Evolutionary conservation across 345 rosid genomes (phyloP).

Genomic region (Salix udensis): DNA sequence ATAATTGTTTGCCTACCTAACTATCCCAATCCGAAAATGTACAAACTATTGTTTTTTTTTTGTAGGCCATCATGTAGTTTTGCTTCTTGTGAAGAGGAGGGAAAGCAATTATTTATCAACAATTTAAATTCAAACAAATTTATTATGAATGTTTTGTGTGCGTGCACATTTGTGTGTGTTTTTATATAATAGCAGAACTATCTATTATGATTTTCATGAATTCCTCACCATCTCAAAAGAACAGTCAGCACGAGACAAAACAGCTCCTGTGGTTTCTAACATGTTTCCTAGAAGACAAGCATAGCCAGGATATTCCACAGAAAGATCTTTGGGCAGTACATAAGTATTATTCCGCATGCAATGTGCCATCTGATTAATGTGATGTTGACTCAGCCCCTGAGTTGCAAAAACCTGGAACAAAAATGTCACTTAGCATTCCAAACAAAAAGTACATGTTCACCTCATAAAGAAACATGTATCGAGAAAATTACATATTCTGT

Average conservation of each 20-base stretch:
- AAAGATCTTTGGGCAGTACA: constrained; percentile 61
- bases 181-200: background rate
- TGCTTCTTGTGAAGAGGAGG: background rate
- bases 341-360: constrained; percentile 53
- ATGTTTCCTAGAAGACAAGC: constrained; percentile 92
- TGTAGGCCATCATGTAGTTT: background rate
- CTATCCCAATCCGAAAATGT: background rate
- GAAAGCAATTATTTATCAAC: background rate
- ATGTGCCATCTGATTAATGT: constrained; percentile 71
- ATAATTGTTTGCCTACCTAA: background rate
- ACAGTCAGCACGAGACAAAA: constrained; percentile 72
- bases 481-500: background rate
- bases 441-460: background rate
- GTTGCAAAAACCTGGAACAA: constrained; percentile 63
- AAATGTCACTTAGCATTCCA: constrained; percentile 14
- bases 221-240: constrained; percentile 70
- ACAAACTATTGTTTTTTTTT: background rate
- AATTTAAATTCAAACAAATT: background rate
- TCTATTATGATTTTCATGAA: background rate
- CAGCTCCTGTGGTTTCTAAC: constrained; percentile 75
- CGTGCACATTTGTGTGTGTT: background rate
- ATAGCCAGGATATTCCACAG: constrained; percentile 60
- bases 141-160: background rate
- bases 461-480: background rate
- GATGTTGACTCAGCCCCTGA: constrained; percentile 56